Base-by-base conservation (phyloP, 108 stramenopile species). In the Pseudonitzschia multiseries region DNA sequence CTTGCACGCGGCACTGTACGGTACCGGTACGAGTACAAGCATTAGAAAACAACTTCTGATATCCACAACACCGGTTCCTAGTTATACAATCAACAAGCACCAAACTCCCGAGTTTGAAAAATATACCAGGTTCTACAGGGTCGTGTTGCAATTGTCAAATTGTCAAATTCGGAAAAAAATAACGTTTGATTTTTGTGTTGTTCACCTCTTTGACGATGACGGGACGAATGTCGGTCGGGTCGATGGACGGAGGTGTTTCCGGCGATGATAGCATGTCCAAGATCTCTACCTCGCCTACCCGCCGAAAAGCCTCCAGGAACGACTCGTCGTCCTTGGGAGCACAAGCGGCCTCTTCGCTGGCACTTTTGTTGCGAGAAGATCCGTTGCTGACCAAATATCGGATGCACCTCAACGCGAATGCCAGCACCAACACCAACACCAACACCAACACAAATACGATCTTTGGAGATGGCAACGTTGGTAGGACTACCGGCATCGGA, bases 291-390 rank as follows among this genome's bases (percentile, higher is more conserved):
- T 41, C 43, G 4, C 42, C 36, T 5, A 36, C 29, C 48, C 41
- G 27, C 0, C 66, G 28, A 1, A 43, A 31, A 41, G 1, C 64
- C 1, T 31, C 66, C 8, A 68, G 20, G 29, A 24, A 21, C 20
- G 24, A 44, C 13, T 26, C 66, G 10, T 48, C 46, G 44, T 42
- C n/a, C 12, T 65, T 68, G 31, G 76, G 76, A 36, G 76, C 84
- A 18, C 74, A 81, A 44, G 91, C 91, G 21, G 83, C 89, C 13
- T 48, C 79, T 42, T 86, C 88, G 9, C 78, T 93, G 59, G 60
- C 79, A 40, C 75, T 93, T 65, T 77, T 93, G 66, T 67, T 90
- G 59, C 82, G 81, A 24, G 92, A 93, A 68, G 92, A 93, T 79
- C 86, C 77, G 9, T 66, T 93, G 50, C 68, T 93, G 56, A 65